Base-by-base conservation (phyloP, 768 basidiomycete species). In the Porphyrellus cyaneotinctus region DNA sequence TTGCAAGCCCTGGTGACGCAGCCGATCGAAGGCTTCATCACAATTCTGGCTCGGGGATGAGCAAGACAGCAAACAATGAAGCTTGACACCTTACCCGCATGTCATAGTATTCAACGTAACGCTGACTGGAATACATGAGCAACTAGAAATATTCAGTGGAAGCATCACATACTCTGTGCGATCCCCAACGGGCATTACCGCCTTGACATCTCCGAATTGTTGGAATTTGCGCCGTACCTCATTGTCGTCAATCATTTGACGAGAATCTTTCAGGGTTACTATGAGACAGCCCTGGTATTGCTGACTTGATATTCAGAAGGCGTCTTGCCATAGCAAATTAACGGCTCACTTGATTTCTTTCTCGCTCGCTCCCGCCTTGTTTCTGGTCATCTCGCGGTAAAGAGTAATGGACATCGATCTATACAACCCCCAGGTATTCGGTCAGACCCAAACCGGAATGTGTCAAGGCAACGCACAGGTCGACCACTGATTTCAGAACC, bases 321-420 rank as follows among this genome's bases (percentile, higher is more conserved):
- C 20, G n/a, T 47, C 20, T 4, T 2, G 14, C 8, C 15, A 43
- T 17, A 1, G 20, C 10, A 35, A 31, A 17, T 22, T 9, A n/a
- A 18, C 17, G 57, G 66, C 70, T 64, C 57, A 87, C 92, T 72
- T 95, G 92, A 66, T 90, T 91, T 70, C 87, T 94, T 47, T 95
- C 93, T 43, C 85, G 63, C 1, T 69, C 68, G 7, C 78, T 50
- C 28, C 62, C 57, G 78, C 83, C 49, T 80, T 81, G 63, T 78
- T 79, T 70, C 57, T 88, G 83, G 50, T 97, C 91, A 60, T 90
- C 91, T 56, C 91, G 85, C 12, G 97, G 97, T 26, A 98, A 74
- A 24, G 93, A 95, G 74, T 94, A 99, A 69, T 99, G 97, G 1
- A 99, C 95, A 74, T 99, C 97, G 68, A 98, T 98, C 95, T 97